Percentiles rank a stretch among this genome's conserved stretches.
These are phyloP conservation scores for Azolla pinnata DNA, from an alignment of 75 land plant species.

Conservation along the genomic window DNA sequence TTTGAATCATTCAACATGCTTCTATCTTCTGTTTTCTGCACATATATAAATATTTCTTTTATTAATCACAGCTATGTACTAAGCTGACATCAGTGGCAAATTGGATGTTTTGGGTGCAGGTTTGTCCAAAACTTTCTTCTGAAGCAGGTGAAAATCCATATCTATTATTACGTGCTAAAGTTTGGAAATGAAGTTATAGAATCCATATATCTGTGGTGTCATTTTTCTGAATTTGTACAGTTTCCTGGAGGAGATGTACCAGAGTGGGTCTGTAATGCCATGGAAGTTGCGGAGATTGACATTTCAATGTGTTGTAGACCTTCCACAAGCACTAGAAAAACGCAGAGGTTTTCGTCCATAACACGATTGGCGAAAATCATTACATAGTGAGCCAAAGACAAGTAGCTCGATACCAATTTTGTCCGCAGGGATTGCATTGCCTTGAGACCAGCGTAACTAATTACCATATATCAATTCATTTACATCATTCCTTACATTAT, in stretches of 20 bases:
- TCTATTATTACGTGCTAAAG: not conserved
- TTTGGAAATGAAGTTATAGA: not conserved
- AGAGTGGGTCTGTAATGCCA: constrained; percentile 97
- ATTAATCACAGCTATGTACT: not conserved
- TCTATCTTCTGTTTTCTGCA: too few relatives aligned
- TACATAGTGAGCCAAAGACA: not conserved
- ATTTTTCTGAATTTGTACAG: constrained; percentile 27
- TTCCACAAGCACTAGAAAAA: not conserved
- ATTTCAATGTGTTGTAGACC: constrained; percentile 71
- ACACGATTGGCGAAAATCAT: not conserved
- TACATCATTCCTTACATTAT: not conserved
- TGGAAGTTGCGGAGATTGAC: constrained; percentile 96
- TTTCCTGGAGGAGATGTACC: constrained; percentile 92
- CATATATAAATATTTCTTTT: too few relatives aligned
- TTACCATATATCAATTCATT: not conserved
- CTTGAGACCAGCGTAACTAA: not conserved
- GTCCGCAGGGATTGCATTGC: not conserved
- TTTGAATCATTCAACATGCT: constrained; percentile 4
- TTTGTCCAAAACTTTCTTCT: constrained; percentile 72
- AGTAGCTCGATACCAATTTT: not conserved
- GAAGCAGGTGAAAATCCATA: constrained; percentile 47
- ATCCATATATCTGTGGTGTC: not conserved
- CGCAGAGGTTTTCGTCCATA: not conserved
- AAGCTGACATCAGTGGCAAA: not conserved
- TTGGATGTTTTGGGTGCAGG: constrained; percentile 36